A percentile compares a stretch with the other conserved stretches of the same genome.
These are phyloP conservation scores for Benincasa hispida DNA, from an alignment of 306 rosid species.

Conservation along the genomic window DNA sequence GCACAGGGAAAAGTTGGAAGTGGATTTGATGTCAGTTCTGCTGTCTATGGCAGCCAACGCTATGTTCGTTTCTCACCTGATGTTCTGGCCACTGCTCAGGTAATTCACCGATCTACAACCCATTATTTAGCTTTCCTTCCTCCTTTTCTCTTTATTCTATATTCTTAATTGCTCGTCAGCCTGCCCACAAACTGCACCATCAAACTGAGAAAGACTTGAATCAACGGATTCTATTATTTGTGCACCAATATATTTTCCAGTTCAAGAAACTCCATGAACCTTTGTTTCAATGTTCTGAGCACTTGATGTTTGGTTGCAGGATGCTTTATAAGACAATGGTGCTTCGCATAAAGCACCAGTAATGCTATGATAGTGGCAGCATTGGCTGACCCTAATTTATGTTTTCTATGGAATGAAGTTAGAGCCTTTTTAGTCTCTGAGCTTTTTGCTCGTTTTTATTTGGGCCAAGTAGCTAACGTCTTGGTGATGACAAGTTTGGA, in stretches of 20 bases:
- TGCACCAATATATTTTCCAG: background rate
- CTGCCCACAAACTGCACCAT: background rate
- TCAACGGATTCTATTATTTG: background rate
- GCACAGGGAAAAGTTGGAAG: slow-evolving; percentile 99
- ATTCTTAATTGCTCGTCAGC: background rate
- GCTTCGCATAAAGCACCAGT: background rate
- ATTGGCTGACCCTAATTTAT: background rate
- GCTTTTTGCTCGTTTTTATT: background rate
- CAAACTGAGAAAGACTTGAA: background rate
- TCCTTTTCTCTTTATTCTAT: background rate
- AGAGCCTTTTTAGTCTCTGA: too few relatives aligned
- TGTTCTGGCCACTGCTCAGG: slow-evolving; percentile 81
- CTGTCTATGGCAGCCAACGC: slow-evolving; percentile 93
- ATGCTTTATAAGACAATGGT: background rate
- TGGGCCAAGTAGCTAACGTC: background rate
- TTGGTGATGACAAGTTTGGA: background rate
- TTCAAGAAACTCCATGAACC: background rate
- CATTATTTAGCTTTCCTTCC: slow-evolving; percentile 1
- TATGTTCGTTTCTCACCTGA: slow-evolving; percentile 95
- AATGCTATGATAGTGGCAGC: background rate
- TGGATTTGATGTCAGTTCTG: slow-evolving; percentile 97
- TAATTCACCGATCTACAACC: slow-evolving; percentile 1
- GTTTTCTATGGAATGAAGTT: background rate
- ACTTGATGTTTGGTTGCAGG: background rate
- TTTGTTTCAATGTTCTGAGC: background rate